Evolutionary conservation across 805 yeast genomes (phyloP), one percentile per base, ranked within the genome.

Genomic region (Ogataea methylovora): DNA sequence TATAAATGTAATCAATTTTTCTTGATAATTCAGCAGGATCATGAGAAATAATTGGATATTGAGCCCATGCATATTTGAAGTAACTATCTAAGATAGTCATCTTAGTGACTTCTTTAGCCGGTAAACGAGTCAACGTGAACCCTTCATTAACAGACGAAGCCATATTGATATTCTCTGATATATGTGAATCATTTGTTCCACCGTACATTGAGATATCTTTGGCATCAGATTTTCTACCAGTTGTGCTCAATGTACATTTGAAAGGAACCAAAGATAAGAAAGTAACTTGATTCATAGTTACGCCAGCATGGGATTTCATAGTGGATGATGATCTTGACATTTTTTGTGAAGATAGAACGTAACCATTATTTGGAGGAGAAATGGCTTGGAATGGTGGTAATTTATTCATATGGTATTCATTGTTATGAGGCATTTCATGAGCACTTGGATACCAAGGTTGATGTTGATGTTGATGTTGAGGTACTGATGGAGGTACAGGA

Each of bases 11-110:
- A 14, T 29, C 24, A 13, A 29, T 20, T 5, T 13, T 29, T 4
- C 6, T 11, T 4, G 7, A 5, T 3, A 29, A 4, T n/a, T 13
- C 12, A 4, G 13, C n/a, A 13, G 19, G 19, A n/a, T 29, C 21
- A 12, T 4, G 4, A 9, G 18, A 20, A 9, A 29, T 18, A n/a
- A 42, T 39, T 5, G 48, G 48, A 24, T 35, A 41, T 20, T 40
- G 46, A 16, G 39, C 15, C 48, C 48, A 44, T 4, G 45, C 37
- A 27, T 31, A 35, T 19, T 35, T 36, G 34, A 33, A 43, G 24
- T 44, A 44, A 25, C 37, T 38, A 13, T 21, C 34, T 5, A 38
- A 13, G 4, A 22, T 24, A 13, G 19, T 18, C 19, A 14, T 34
- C 29, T 21, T 29, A 12, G 26, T 30, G 19, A 27, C 14, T 1